These are phyloP conservation scores for Podospora tetraspora DNA, from an alignment of 495 filamentous ascomycete species.

Conservation along the genomic window DNA sequence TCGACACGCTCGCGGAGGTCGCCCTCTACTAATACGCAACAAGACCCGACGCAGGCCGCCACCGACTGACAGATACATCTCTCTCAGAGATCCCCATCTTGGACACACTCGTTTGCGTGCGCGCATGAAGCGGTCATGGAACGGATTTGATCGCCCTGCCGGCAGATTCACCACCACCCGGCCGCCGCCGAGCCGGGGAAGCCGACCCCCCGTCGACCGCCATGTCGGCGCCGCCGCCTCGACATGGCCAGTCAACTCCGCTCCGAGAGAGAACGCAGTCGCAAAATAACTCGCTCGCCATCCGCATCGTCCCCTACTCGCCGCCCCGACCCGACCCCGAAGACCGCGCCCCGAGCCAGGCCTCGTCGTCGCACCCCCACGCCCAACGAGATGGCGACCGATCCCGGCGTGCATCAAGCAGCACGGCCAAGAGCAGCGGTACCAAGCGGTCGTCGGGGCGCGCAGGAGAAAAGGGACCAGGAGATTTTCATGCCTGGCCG, in stretches of 20 bases:
- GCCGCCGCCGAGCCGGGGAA: slow-evolving; percentile 24
- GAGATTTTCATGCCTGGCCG: slow-evolving; percentile 21
- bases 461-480: slow-evolving; percentile 14
- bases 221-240: slow-evolving; percentile 34
- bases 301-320: slow-evolving; percentile 51
- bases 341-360: slow-evolving; percentile 30
- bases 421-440: neutral
- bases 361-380: slow-evolving; percentile 21
- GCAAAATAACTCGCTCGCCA: slow-evolving; percentile 46
- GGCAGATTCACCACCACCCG: slow-evolving; percentile 26
- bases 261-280: slow-evolving; percentile 54
- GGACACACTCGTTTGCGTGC: neutral
- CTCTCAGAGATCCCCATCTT: neutral
- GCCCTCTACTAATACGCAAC: slow-evolving; percentile 13
- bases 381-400: slow-evolving; percentile 14
- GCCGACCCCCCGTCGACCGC: slow-evolving; percentile 22
- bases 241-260: slow-evolving; percentile 38
- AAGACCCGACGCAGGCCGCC: neutral
- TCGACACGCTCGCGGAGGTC: neutral
- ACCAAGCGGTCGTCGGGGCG: slow-evolving; percentile 17
- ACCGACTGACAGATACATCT: neutral
- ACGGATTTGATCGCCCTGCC: slow-evolving; percentile 26
- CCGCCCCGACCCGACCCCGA: slow-evolving; percentile 40
- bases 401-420: neutral
- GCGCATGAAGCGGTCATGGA: slow-evolving; percentile 34